Evolutionary conservation across 78 protist genomes (phyloP), one percentile per base, ranked within the genome.

Genomic region (Bodo saltans): DNA sequence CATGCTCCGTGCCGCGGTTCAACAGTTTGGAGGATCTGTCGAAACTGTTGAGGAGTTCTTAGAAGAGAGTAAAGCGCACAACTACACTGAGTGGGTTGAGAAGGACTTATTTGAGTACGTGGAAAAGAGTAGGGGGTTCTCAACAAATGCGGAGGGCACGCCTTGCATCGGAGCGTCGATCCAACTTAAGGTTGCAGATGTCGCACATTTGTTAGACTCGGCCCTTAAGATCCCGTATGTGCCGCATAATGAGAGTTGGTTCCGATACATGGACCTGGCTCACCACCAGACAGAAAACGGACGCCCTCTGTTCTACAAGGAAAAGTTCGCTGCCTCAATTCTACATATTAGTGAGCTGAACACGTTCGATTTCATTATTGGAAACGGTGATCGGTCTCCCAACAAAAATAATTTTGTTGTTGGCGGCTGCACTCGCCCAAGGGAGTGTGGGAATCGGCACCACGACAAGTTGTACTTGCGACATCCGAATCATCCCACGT

Each of bases 351-450:
- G 53, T 25, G 81, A 76, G 41, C 4, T 76, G 34, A 38, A 17
- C 11, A 39, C 69, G 53, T 23, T 37, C 81, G 81, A 76, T 67
- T 76, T 34, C 52, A 38, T 76, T 32, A 21, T 39, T 32, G 81
- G 81, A 1, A 76, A 76, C 81, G n/a, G 53, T 41, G 81, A 76
- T 38, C 40, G 81, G 11, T 76, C 81, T 25, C 81, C 81, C 30
- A 76, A 76, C 69, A 76, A 76, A 38, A 76, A 76, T 38, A 76
- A 76, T 38, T 76, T 76, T 27, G 81, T 76, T 33, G 81, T 76
- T 29, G 81, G 81, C 37, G 53, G 67, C 3, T 76, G 81, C 69
- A 23, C 30, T 17, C 60, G 60, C n/a, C n/a, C n/a, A 17, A 8
- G 60, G 37, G 69, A 25, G 32, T 2, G 1, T 2, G 35, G 81